Evolutionary conservation across 495 filamentous ascomycete genomes (phyloP), one percentile per base, ranked within the genome.

Genomic region (Penicillium turbatum): DNA sequence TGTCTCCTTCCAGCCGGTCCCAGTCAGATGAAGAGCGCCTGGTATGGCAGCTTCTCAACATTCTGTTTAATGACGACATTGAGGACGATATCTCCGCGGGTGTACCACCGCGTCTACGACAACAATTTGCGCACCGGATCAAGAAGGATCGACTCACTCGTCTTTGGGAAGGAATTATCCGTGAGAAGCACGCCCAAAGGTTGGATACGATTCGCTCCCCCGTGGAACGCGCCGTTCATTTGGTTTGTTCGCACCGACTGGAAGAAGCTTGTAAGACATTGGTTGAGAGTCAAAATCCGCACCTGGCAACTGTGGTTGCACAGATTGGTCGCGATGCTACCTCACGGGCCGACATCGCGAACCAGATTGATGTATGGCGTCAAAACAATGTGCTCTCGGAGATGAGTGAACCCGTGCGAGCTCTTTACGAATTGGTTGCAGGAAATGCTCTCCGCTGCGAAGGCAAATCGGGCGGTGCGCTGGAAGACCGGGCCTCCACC

Each of bases 381-480:
- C 82, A 88, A 13, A 81, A 85, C 36, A 86, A 89, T 55, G 80
- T 89, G 3, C 77, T 92, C 26, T 87, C 90, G 10, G 93, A 98
- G 66, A 86, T 97, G 67, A 85, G 75, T n/a, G 85, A 93, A 56
- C 81, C 88, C 11, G 81, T 95, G 32, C 85, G 95, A 26, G 86
- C 91, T 5, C 71, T 98, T 42, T 98, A 96, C 63, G 90, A 93
- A 62, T 77, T 98, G 8, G 76, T 96, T 8, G 85, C 89, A 30
- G 93, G 95, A 46, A 93, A 96, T 56, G 81, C 88, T 24, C 84
- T 87, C 51, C 79, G 84, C 35, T 89, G 87, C 51, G 83, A 90
- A 36, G 92, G 93, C 17, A 84, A 86, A 53, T 62, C 72, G 0
- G 61, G 57, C 6, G 83, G 82, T 45, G 82, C 78, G 7, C 58